Evolutionary conservation across 2,329 filamentous ascomycete species (phyloP), one percentile per base, ranked within the genome.

Genomic region (Fusarium nisikadoi): DNA sequence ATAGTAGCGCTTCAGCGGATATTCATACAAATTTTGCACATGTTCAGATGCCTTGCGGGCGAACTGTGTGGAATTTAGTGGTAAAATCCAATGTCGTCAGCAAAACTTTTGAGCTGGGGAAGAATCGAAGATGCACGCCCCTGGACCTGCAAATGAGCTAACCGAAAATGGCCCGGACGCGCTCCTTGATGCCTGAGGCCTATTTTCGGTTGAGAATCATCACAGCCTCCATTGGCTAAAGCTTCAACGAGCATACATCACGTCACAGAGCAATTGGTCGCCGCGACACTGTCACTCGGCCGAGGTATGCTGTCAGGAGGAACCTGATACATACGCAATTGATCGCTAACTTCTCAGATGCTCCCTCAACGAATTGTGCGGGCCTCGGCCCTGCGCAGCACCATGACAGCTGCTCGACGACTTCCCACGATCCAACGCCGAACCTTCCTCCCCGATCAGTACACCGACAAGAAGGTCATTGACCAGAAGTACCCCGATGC

Each of bases 361-460:
- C 85, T 91, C 80, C 84, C 86, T 74, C 86, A 86, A 83, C 87
- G 87, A 84, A 83, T 91, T 81, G 85, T 83, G 77, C 86, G 87
- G 83, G 85, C 81, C 75, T 82, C 81, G 75, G 80, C 81, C 76
- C 77, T 81, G 75, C 84, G 84, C 78, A 83, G 81, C 65, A 79
- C 83, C 71, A 80, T 86, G 58, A 80, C 84, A 66, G 82, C 84
- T 72, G 79, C 82, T 76, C 85, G 84, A 80, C 84, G 84, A 79
- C 80, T 88, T 36, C 85, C 88, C 57, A 81, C 86, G 68, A 79
- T 86, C 70, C 89, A 91, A 78, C 86, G 86, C 76, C 87, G 90
- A 82, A 83, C 83, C 68, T 90, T 88, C 77, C 77, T 90, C 45
- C 88, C 88, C n/a, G 79, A 82, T 20, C 82, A 84, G 19, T 81